These are phyloP conservation scores for Fomitopsis pinicola DNA, from an alignment of 1,284 basidiomycete genomes.

Conservation along the genomic window DNA sequence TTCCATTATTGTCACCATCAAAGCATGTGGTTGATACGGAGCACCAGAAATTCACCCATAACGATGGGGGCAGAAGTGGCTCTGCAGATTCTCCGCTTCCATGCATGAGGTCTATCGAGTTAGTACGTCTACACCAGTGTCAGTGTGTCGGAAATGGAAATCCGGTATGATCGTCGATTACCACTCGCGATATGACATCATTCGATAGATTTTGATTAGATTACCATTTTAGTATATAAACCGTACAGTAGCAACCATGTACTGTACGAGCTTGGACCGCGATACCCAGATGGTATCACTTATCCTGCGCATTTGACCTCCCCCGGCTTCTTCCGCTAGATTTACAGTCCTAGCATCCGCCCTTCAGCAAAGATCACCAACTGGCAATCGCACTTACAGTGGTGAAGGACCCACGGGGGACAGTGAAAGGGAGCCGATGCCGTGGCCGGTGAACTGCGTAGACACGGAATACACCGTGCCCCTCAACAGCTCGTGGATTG, in stretches of 20 bases:
- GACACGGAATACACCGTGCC: conserved; percentile 59
- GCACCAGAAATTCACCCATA: too few relatives aligned
- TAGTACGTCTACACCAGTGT: conserved; percentile 62
- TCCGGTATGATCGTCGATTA: too few relatives aligned
- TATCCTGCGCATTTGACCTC: too few relatives aligned
- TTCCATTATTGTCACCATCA: too few relatives aligned
- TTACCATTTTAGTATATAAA: too few relatives aligned
- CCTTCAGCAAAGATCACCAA: neutral
- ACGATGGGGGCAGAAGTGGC: too few relatives aligned
- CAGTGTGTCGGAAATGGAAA: too few relatives aligned
- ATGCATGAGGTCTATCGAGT: conserved; percentile 32
- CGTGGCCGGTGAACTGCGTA: conserved; percentile 78
- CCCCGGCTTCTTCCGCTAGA: too few relatives aligned
- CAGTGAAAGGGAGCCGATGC: conserved; percentile 85
- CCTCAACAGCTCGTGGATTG: conserved; percentile 59
- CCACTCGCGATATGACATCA: conserved; percentile 26
- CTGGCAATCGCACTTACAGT: conserved; percentile 33
- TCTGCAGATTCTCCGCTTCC: neutral
- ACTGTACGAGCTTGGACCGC: conserved; percentile 8
- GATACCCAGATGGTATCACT: conserved; percentile 86
- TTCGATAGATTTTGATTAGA: too few relatives aligned
- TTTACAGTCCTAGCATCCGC: conserved; percentile 57
- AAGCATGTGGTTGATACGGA: too few relatives aligned
- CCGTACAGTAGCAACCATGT: too few relatives aligned
- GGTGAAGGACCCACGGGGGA: conserved; percentile 82